Percentiles rank a stretch among this genome's conserved stretches.
These are phyloP conservation scores for Begonia masoniana DNA, from an alignment of 306 rosid species.

Conservation along the genomic window DNA sequence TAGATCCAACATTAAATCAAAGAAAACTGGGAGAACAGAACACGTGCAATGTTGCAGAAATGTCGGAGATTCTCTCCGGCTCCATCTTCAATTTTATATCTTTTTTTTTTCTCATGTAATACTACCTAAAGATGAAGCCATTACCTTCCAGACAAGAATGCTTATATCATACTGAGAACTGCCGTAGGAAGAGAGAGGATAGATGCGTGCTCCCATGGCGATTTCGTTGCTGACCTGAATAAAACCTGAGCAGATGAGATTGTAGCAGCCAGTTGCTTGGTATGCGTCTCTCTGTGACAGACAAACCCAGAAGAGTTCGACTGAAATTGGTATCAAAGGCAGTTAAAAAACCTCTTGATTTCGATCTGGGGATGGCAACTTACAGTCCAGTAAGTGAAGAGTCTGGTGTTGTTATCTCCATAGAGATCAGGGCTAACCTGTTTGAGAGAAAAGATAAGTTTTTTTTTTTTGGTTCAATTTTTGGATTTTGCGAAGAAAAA, in stretches of 20 bases:
- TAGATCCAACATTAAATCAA: too few species aligned
- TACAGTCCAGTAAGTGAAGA: conserved; percentile 91
- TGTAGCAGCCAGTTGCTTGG: conserved; percentile 97
- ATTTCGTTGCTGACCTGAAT: conserved; percentile 66
- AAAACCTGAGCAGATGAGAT: conserved; percentile 87
- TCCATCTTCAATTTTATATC: background rate
- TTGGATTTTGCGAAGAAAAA: too few species aligned
- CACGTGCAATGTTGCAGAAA: background rate
- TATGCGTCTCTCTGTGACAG: conserved; percentile 72
- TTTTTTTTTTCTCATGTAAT: too few species aligned
- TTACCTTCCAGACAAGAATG: conserved; percentile 89
- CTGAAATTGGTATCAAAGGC: too few species aligned
- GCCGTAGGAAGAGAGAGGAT: conserved; percentile 47
- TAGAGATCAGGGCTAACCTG: too few species aligned
- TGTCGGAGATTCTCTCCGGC: background rate
- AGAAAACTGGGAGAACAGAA: too few species aligned
- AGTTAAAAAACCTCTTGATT: too few species aligned
- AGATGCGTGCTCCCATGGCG: conserved; percentile 92
- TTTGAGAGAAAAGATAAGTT: too few species aligned
- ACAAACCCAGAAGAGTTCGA: too few species aligned
- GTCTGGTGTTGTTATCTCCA: too few species aligned
- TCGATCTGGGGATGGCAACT: conserved; percentile 4
- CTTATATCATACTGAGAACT: conserved; percentile 72
- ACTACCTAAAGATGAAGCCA: too few species aligned
- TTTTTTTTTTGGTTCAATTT: too few species aligned